A percentile compares a stretch with the other conserved stretches of the same genome.
Conservation (phyloP, 192 early-diverging fungal genomes). For the Lunasporangiospora selenospora region DNA sequence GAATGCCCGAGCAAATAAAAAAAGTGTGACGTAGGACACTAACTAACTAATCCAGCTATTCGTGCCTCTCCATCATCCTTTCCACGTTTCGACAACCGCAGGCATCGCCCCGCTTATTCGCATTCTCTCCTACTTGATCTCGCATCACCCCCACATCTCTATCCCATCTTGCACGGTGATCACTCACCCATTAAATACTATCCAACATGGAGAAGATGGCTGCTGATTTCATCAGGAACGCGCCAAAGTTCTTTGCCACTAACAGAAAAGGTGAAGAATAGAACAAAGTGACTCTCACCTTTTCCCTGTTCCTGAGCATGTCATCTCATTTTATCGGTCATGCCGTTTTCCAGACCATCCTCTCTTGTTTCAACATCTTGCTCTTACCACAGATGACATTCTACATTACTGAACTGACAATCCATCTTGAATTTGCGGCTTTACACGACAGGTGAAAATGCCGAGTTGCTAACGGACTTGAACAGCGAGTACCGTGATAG, state of each 20-base stretch:
- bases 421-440: neutral
- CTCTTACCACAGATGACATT: neutral
- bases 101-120: too few relatives aligned
- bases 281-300: neutral
- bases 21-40: too few relatives aligned
- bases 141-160: too few relatives aligned
- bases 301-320: neutral
- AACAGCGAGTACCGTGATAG: constrained; percentile 97
- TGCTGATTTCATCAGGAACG: too few relatives aligned
- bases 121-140: too few relatives aligned
- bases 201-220: too few relatives aligned
- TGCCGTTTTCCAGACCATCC: neutral
- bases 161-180: too few relatives aligned
- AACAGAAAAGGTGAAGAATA: constrained; percentile 69
- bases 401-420: neutral
- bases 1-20: too few relatives aligned
- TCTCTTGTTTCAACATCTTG: neutral
- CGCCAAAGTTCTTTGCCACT: constrained; percentile 80
- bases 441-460: constrained; percentile 97
- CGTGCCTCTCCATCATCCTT: too few relatives aligned
- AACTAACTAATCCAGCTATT: too few relatives aligned
- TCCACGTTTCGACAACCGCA: too few relatives aligned
- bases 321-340: neutral
- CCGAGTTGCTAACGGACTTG: constrained; percentile 95
- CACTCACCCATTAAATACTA: too few relatives aligned